Evolutionary conservation across 805 yeast species (phyloP).

Genomic region (Hanseniaspora hatyaiensis): DNA sequence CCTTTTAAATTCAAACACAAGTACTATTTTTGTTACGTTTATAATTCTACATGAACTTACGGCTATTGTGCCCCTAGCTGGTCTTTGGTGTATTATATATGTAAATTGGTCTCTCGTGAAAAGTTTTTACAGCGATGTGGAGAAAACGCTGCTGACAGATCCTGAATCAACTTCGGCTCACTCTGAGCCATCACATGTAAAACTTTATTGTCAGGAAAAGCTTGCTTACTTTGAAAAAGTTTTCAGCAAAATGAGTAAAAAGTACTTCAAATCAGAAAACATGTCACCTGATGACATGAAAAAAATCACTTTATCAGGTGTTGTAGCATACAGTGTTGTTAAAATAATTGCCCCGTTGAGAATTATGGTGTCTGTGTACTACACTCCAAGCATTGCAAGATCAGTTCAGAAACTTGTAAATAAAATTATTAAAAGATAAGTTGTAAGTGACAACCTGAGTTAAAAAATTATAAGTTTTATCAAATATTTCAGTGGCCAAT

Average conservation of each 20-base stretch:
- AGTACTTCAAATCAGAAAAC: conserved; percentile 34
- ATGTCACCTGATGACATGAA: conserved; percentile 38
- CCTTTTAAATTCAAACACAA: conserved; percentile 26
- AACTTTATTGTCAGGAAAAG: conserved; percentile 38
- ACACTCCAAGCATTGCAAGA: conserved; percentile 28
- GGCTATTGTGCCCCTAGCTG: conserved; percentile 60
- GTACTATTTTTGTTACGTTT: conserved; percentile 42
- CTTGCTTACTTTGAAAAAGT: not conserved
- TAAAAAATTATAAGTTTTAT: no score
- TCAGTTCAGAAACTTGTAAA: conserved; percentile 20
- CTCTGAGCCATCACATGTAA: not conserved
- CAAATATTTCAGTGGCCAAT: no score
- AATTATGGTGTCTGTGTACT: conserved; percentile 28
- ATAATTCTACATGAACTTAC: conserved; percentile 60
- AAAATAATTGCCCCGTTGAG: conserved; percentile 35
- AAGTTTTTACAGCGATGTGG: not conserved
- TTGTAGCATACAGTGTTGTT: conserved; percentile 59
- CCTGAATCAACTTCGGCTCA: not conserved
- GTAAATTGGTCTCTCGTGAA: conserved; percentile 31
- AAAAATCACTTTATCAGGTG: conserved; percentile 54
- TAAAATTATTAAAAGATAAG: not conserved
- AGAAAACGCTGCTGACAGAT: not conserved
- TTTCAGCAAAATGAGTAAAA: not conserved
- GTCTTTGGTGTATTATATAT: conserved; percentile 57
- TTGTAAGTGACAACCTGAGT: no score